Evolutionary conservation across 2,329 filamentous ascomycete genomes (phyloP), one percentile per base, ranked within the genome.

Genomic region (Epicoccum nigrum): DNA sequence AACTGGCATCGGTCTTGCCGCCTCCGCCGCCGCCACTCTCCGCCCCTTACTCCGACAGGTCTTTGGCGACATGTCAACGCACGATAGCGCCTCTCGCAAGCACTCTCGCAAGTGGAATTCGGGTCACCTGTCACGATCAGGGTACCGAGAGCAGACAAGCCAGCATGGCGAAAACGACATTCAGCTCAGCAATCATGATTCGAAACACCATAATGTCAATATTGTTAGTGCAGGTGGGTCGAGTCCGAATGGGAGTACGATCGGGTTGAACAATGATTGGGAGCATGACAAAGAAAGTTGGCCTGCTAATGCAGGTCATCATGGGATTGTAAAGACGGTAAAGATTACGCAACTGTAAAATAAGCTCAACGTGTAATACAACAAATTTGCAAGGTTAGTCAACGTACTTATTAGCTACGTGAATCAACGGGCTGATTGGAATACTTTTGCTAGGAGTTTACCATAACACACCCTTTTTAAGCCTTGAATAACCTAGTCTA

Each of bases 1-100:
- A 37, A 59, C 56, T 13, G 56, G 56, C 31, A 59, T 59, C 19
- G 56, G 54, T 12, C 44, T 59, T 19, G 56, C 56, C 23, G 40
- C 56, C 27, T 59, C 56, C 9, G 56, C 56, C 20, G 54, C 49
- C 23, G 56, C 56, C 4, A 59, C 56, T 16, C 38, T 59, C 17
- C 47, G 56, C 2, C 56, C 56, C 16, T 41, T 59, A 16, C 56
- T 59, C 21, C 54, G 56, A n/a, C 39, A 53, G 19, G 51, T 56
- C 16, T 46, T 56, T 25, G 49, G 52, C 16, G 57, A 60, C 4
- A 40, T 46, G 15, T 59, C 56, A n/a, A 51, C 48, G 11, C 43
- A 52, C n/a, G 57, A 45, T 9, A 54, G 23, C 34, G 23, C 51
- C 30, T 34, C 34, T 7, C 57, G 51, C 15, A 59, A 59, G 39